phyloP scores from a whole-genome alignment of 2,329 filamentous ascomycete genomes.

The Penicillium thymicola region DNA sequence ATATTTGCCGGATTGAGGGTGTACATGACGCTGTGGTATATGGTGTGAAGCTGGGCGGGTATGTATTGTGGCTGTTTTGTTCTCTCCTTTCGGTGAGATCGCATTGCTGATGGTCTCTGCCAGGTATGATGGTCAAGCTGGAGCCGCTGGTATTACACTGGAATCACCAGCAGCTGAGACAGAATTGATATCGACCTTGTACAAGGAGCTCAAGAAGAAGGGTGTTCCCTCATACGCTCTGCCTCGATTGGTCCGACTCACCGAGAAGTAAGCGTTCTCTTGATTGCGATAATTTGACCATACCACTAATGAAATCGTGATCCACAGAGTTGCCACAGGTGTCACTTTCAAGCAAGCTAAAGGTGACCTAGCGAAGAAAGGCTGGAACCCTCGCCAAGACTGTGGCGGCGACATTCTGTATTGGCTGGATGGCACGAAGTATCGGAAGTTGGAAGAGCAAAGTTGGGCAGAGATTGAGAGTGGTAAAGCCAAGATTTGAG shows the following conservation, averaged over 20 bases:
- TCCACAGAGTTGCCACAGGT: constrained; percentile 41
- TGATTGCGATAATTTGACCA: background rate
- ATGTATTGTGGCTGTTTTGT: constrained; percentile 10
- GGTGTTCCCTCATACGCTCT: constrained; percentile 48
- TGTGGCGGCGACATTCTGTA: constrained; percentile 41
- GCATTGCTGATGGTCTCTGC: background rate
- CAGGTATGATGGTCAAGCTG: constrained; percentile 50
- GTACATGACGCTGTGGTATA: constrained; percentile 47
- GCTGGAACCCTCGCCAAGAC: constrained; percentile 38
- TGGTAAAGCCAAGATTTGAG: constrained; percentile 44
- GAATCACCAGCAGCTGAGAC: constrained; percentile 30
- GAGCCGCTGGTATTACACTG: constrained; percentile 47
- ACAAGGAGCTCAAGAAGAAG: constrained; percentile 39
- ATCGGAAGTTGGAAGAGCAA: constrained; percentile 37
- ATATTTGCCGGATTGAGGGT: constrained; percentile 41
- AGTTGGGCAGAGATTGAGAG: constrained; percentile 44
- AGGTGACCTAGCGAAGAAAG: constrained; percentile 42
- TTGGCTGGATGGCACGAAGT: constrained; percentile 44
- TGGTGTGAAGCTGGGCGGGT: constrained; percentile 43
- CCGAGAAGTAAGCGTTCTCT: constrained; percentile 39
- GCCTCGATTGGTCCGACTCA: constrained; percentile 48
- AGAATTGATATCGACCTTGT: constrained; percentile 39
- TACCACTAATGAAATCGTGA: background rate
- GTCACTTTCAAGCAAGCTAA: constrained; percentile 53
- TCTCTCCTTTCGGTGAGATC: background rate